phyloP scores from a whole-genome alignment of 202 grass and related monocot species.

The Setaria viridis region DNA sequence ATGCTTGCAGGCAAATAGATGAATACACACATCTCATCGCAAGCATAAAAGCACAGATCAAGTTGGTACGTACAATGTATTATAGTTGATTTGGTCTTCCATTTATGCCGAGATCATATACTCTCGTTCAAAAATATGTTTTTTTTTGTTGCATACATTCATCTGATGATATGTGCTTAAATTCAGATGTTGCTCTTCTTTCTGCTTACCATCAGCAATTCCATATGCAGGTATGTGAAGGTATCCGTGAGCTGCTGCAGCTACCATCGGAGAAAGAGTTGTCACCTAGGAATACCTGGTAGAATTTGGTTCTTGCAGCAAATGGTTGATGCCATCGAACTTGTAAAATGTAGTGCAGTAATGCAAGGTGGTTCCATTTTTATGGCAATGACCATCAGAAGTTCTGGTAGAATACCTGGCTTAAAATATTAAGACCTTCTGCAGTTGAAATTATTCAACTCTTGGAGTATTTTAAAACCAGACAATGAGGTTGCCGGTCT shows the following conservation, averaged over 20 bases:
- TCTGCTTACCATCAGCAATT: slow-evolving; percentile 21
- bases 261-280: slow-evolving; percentile 44
- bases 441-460: background rate
- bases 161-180: slow-evolving; percentile 2
- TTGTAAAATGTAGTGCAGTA: background rate
- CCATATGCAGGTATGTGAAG: slow-evolving; percentile 67
- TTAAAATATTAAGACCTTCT: background rate
- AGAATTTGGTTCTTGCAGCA: background rate
- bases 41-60: slow-evolving; percentile 89
- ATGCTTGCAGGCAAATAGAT: slow-evolving; percentile 83
- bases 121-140: background rate
- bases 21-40: slow-evolving; percentile 88
- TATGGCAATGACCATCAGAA: background rate
- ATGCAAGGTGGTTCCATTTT: background rate
- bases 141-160: background rate
- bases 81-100: background rate
- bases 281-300: slow-evolving; percentile 34
- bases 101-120: background rate
- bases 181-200: background rate
- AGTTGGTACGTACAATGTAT: slow-evolving; percentile 59
- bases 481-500: background rate
- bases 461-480: background rate
- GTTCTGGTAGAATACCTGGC: background rate
- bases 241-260: slow-evolving; percentile 75
- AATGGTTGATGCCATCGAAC: background rate